phyloP scores from a whole-genome alignment of 2,329 filamentous ascomycete genomes.

The Helminthosporium solani region DNA sequence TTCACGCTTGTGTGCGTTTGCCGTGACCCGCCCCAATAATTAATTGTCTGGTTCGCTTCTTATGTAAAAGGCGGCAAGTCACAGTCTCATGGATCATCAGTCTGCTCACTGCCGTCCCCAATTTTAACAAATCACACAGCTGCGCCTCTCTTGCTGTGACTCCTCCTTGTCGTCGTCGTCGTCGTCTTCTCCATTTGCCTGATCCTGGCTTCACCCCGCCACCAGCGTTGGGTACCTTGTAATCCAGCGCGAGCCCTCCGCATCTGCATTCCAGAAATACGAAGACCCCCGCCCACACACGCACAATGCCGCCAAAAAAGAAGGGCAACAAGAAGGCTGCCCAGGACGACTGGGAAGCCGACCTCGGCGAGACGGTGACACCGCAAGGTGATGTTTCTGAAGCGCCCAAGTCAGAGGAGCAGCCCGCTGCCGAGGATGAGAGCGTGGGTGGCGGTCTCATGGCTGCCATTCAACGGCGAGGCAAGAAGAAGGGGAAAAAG shows the following conservation, averaged over 20 bases:
- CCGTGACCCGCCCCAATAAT: not conserved
- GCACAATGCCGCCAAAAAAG: conserved; percentile 87
- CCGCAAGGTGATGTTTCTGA: conserved; percentile 57
- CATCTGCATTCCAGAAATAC: too few relatives aligned
- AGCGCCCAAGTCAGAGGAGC: conserved; percentile 23
- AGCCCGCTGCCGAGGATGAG: conserved; percentile 49
- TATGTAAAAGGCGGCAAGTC: too few relatives aligned
- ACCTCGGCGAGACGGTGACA: conserved; percentile 76
- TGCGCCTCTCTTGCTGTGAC: too few relatives aligned
- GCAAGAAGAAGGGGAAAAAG: conserved; percentile 83
- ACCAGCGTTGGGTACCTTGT: not conserved
- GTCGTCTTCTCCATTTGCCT: not conserved
- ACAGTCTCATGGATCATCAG: too few relatives aligned
- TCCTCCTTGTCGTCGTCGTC: too few relatives aligned
- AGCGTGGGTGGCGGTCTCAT: conserved; percentile 52
- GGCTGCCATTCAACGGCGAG: conserved; percentile 56
- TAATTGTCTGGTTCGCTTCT: not conserved
- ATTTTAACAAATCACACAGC: too few relatives aligned
- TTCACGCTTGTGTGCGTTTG: not conserved
- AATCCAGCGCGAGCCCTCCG: too few relatives aligned
- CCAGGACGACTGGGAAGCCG: conserved; percentile 92
- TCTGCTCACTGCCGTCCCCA: too few relatives aligned
- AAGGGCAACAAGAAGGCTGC: conserved; percentile 87
- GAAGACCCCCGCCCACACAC: not conserved
- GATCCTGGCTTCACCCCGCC: not conserved